phyloP scores from a whole-genome alignment of 1,284 basidiomycete genomes.

The Puccinia polysora region DNA sequence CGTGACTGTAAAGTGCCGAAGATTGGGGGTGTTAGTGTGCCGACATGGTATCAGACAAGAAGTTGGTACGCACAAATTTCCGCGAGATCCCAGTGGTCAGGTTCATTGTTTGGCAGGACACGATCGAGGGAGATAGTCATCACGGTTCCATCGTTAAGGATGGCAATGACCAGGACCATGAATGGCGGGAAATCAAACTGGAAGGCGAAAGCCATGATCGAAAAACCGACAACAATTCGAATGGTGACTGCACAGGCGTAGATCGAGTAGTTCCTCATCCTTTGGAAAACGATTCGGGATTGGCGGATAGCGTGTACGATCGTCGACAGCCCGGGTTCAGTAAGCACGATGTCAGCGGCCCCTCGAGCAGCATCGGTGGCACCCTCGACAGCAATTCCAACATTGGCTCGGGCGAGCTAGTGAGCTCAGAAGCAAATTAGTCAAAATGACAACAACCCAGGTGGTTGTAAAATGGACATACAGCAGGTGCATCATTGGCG shows the following conservation, averaged over 20 bases:
- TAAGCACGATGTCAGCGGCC: conserved; percentile 90
- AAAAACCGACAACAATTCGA: conserved; percentile 44
- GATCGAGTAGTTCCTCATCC: conserved; percentile 95
- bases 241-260: conserved; percentile 44
- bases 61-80: conserved; percentile 64
- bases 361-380: conserved; percentile 91
- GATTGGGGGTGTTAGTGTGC: too few relatives aligned
- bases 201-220: conserved; percentile 43
- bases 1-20: conserved; percentile 57
- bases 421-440: not conserved
- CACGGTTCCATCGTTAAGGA: conserved; percentile 57
- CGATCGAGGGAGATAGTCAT: conserved; percentile 98
- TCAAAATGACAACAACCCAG: not conserved
- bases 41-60: too few relatives aligned
- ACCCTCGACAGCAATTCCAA: conserved; percentile 73
- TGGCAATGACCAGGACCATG: conserved; percentile 74
- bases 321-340: conserved; percentile 90
- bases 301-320: conserved; percentile 94
- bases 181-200: conserved; percentile 45
- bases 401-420: conserved; percentile 62
- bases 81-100: conserved; percentile 86
- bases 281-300: conserved; percentile 93
- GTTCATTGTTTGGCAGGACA: conserved; percentile 79
- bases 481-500: conserved; percentile 88
- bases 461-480: not conserved